phyloP scores from a whole-genome alignment of 495 filamentous ascomycete species.

The Neurospora tetrasperma region DNA sequence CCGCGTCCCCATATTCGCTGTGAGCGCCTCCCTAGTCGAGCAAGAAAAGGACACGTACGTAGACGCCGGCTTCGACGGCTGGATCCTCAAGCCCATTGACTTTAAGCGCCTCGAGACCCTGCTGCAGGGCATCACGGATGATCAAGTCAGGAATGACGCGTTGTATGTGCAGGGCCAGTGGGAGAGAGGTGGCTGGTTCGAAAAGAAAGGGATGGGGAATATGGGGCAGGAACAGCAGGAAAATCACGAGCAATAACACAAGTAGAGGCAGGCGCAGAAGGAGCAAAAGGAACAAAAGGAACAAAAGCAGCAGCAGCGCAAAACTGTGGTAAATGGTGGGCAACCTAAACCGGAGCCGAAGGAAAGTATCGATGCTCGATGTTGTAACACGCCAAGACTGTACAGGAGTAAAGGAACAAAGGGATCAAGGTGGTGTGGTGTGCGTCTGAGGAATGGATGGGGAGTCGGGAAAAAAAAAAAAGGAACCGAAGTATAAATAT shows the following conservation, averaged over 20 bases:
- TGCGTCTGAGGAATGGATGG: neutral
- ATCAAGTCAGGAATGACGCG: constrained; percentile 33
- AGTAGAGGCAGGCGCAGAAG: neutral
- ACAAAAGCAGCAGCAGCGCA: neutral
- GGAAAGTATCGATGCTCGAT: neutral
- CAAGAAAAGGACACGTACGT: constrained; percentile 58
- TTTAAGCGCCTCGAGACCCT: constrained; percentile 57
- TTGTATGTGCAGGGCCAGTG: constrained; percentile 55
- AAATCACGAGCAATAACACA: neutral
- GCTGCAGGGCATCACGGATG: constrained; percentile 46
- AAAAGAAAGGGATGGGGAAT: neutral
- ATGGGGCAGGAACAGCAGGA: neutral
- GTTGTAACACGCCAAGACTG: neutral
- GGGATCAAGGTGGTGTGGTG: neutral
- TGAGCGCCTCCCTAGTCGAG: constrained; percentile 44
- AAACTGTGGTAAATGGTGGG: neutral
- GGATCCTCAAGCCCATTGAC: constrained; percentile 71
- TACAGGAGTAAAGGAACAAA: neutral
- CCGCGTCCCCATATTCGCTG: constrained; percentile 75
- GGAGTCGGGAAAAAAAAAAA: neutral
- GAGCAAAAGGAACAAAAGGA: too few species aligned
- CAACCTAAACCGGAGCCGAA: neutral
- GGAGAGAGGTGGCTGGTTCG: constrained; percentile 68
- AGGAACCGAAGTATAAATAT: neutral
- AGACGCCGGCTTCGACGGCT: constrained; percentile 81